Percentiles rank a stretch among this genome's conserved stretches.
Conservation (phyloP, 305 asterid species). For the Fraxinus greggii region DNA sequence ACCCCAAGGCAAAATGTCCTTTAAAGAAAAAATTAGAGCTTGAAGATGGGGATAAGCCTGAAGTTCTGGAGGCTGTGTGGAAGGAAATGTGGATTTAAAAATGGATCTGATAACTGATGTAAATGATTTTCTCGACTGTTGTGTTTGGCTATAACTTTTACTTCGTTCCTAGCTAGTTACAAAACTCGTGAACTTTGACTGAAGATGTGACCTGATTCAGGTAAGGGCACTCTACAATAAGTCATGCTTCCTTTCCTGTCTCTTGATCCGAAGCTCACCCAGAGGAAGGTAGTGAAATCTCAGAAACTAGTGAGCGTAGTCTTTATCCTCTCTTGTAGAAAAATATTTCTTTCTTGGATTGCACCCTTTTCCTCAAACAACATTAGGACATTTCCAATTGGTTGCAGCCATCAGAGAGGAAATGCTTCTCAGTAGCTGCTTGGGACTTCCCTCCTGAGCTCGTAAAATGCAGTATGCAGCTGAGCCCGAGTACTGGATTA, state of each 20-base stretch:
- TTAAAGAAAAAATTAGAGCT: not conserved
- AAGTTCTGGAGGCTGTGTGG: not conserved
- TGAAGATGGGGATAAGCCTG: not conserved
- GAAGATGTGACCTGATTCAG: slow-evolving; percentile 44
- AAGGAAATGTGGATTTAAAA: slow-evolving; percentile 21
- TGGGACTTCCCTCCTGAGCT: not conserved
- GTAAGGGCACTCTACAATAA: slow-evolving; percentile 38
- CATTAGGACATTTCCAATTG: slow-evolving; percentile 37
- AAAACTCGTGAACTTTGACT: slow-evolving; percentile 39
- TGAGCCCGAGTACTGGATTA: not conserved
- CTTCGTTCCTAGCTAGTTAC: slow-evolving; percentile 44
- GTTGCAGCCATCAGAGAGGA: slow-evolving; percentile 50
- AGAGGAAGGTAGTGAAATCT: slow-evolving; percentile 38
- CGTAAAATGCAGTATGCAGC: not conserved
- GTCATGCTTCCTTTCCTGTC: slow-evolving; percentile 19
- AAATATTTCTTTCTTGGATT: slow-evolving; percentile 42
- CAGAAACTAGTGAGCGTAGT: slow-evolving; percentile 37
- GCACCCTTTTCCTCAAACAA: slow-evolving; percentile 49
- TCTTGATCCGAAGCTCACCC: slow-evolving; percentile 31
- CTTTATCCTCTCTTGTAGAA: slow-evolving; percentile 32
- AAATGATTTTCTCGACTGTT: not conserved
- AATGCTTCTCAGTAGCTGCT: not conserved
- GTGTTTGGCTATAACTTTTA: slow-evolving; percentile 32
- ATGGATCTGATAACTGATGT: slow-evolving; percentile 22
- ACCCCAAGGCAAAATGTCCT: slow-evolving; percentile 27